Evolutionary conservation across 1,139 yeast genomes (phyloP).

Genomic region (Kurtzmaniella quercitrusa): DNA sequence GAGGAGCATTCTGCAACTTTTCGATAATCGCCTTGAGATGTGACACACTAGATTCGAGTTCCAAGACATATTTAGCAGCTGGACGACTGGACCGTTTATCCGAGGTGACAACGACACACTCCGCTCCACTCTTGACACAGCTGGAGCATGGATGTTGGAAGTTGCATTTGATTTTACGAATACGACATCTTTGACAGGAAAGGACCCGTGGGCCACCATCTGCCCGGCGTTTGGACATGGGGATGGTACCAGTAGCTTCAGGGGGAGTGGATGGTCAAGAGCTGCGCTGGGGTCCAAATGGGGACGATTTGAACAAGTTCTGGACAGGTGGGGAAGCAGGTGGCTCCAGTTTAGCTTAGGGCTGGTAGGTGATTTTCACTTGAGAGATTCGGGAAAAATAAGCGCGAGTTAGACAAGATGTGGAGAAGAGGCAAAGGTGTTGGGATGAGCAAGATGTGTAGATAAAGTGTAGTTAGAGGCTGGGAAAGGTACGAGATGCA

Average conservation of each 20-base stretch:
- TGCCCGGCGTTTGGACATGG: slow-evolving; percentile 1
- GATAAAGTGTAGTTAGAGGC: too few relatives aligned
- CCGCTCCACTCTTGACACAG: slow-evolving; percentile 41
- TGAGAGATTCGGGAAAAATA: background rate
- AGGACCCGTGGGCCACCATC: slow-evolving; percentile 1
- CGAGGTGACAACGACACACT: slow-evolving; percentile 45
- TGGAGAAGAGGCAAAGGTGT: too few relatives aligned
- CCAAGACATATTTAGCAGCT: slow-evolving; percentile 44
- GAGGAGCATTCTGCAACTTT: slow-evolving; percentile 1
- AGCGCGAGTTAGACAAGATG: too few relatives aligned
- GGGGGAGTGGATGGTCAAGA: background rate
- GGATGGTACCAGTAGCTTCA: background rate
- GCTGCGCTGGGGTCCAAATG: background rate
- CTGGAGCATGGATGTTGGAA: slow-evolving; percentile 46
- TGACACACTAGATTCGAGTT: slow-evolving; percentile 19
- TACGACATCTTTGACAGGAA: slow-evolving; percentile 47
- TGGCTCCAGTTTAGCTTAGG: background rate
- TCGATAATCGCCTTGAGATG: slow-evolving; percentile 3
- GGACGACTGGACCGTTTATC: slow-evolving; percentile 55
- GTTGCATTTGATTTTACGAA: slow-evolving; percentile 53
- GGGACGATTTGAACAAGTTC: background rate
- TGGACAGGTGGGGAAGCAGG: background rate
- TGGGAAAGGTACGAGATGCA: too few relatives aligned
- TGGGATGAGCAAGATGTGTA: too few relatives aligned
- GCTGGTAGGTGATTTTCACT: background rate